These are phyloP conservation scores for Saccharomycopsis oosterbeekiorum DNA, from an alignment of 805 yeast species.

Conservation along the genomic window DNA sequence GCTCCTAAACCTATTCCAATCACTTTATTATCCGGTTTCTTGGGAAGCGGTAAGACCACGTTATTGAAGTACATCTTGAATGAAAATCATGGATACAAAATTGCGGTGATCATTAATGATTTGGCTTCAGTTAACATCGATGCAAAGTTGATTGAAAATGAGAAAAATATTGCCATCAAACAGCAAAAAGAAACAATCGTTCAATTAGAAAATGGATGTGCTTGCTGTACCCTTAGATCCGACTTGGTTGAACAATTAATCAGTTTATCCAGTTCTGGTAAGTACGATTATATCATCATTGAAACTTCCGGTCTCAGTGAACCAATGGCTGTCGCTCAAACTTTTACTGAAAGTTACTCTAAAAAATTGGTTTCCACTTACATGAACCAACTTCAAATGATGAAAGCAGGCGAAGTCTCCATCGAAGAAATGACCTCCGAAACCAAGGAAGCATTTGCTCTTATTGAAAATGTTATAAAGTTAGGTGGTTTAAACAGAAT, in stretches of 20 bases:
- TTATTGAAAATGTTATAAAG: slow-evolving; percentile 16
- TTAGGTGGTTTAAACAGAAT: slow-evolving; percentile 34
- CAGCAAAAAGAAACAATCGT: slow-evolving; percentile 32
- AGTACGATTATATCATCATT: slow-evolving; percentile 34
- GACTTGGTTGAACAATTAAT: slow-evolving; percentile 36
- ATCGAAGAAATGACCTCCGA: slow-evolving; percentile 7
- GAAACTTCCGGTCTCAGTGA: slow-evolving; percentile 40
- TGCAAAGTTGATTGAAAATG: slow-evolving; percentile 31
- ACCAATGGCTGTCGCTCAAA: slow-evolving; percentile 43
- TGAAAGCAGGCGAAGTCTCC: slow-evolving; percentile 9
- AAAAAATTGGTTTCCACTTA: slow-evolving; percentile 24
- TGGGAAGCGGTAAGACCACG: slow-evolving; percentile 40
- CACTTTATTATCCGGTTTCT: slow-evolving; percentile 37
- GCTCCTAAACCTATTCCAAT: slow-evolving; percentile 30
- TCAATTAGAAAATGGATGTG: slow-evolving; percentile 39
- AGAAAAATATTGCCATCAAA: slow-evolving; percentile 19
- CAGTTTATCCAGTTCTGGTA: slow-evolving; percentile 26
- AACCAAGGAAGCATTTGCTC: not conserved
- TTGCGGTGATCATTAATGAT: slow-evolving; percentile 40
- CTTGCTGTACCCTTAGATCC: slow-evolving; percentile 39
- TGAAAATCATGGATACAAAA: slow-evolving; percentile 30
- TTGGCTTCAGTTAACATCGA: slow-evolving; percentile 36
- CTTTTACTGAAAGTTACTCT: slow-evolving; percentile 35
- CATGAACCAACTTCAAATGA: slow-evolving; percentile 6
- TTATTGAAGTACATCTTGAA: slow-evolving; percentile 34